Percentiles rank a stretch among this genome's conserved stretches.
Conservation (phyloP, 2,329 filamentous ascomycete species). For the Thermothelomyces thermophilus region DNA sequence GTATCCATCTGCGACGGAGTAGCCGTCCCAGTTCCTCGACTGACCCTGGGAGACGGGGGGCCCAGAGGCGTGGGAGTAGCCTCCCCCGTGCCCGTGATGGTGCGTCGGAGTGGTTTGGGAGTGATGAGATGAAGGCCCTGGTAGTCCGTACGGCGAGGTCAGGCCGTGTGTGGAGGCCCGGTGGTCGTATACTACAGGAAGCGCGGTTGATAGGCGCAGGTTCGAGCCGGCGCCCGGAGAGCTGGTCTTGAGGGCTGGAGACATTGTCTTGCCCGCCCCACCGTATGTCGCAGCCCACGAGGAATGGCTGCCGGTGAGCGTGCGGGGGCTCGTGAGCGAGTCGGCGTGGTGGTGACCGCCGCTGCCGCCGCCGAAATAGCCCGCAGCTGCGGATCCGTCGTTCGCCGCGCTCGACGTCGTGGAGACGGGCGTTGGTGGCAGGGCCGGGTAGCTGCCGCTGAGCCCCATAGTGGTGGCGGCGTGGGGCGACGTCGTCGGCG, state of each 20-base stretch:
- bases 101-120: constrained; percentile 20
- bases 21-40: constrained; percentile 23
- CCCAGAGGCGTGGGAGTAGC: constrained; percentile 20
- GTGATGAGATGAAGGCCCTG: constrained; percentile 10
- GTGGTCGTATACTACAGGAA: constrained; percentile 35
- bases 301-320: constrained; percentile 41
- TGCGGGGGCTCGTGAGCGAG: constrained; percentile 46
- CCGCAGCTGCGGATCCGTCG: constrained; percentile 34
- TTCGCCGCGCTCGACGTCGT: constrained; percentile 23
- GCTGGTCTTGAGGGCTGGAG: constrained; percentile 34
- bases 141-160: constrained; percentile 22
- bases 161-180: constrained; percentile 22
- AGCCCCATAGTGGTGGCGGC: constrained; percentile 37
- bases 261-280: constrained; percentile 38
- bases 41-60: constrained; percentile 19
- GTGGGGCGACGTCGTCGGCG: constrained; percentile 29
- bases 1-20: constrained; percentile 22
- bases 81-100: constrained; percentile 18
- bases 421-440: constrained; percentile 41
- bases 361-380: constrained; percentile 32
- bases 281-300: constrained; percentile 45
- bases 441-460: constrained; percentile 35
- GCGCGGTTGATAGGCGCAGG: constrained; percentile 32
- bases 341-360: constrained; percentile 40
- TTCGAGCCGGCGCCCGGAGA: constrained; percentile 30